Evolutionary conservation across 331 rosid species (phyloP).

Genomic region (Malus hybrid): DNA sequence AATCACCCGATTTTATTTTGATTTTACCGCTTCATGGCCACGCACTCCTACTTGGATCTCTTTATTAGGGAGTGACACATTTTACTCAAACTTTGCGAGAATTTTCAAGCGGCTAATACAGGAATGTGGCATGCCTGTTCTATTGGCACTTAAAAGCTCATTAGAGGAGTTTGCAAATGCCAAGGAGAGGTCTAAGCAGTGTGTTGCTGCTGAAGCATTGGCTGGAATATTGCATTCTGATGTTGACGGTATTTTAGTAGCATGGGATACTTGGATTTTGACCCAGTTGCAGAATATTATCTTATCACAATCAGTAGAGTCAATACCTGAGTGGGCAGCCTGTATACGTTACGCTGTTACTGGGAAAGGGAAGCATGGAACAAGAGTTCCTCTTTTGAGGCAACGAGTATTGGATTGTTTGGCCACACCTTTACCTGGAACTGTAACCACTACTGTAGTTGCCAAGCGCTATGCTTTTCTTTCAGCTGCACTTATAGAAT

Average conservation of each 20-base stretch:
- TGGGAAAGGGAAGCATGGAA: slow-evolving; percentile 94
- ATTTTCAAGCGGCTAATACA: slow-evolving; percentile 88
- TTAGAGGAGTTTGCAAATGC: slow-evolving; percentile 77
- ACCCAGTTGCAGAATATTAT: slow-evolving; percentile 75
- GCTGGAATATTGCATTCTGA: slow-evolving; percentile 96
- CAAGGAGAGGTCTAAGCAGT: slow-evolving; percentile 96
- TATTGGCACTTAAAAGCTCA: slow-evolving; percentile 63
- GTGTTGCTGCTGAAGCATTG: slow-evolving; percentile 97
- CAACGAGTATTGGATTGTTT: slow-evolving; percentile 81
- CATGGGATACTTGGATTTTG: slow-evolving; percentile 91
- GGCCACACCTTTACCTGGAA: slow-evolving; percentile 70
- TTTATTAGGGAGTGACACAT: slow-evolving; percentile 72
- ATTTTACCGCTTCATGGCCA: slow-evolving; percentile 96
- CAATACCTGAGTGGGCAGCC: slow-evolving; percentile 98
- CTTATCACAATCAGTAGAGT: slow-evolving; percentile 82
- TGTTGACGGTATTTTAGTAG: slow-evolving; percentile 63
- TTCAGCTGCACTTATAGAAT: slow-evolving; percentile 85
- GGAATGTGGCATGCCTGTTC: slow-evolving; percentile 88
- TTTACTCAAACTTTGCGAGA: slow-evolving; percentile 87
- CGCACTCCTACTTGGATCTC: slow-evolving; percentile 98
- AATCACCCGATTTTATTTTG: slow-evolving; percentile 88
- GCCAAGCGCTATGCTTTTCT: slow-evolving; percentile 91
- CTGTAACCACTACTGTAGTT: slow-evolving; percentile 75
- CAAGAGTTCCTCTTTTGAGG: slow-evolving; percentile 78
- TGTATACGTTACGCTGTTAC: slow-evolving; percentile 94